These are phyloP conservation scores for Brassica rapa DNA, from an alignment of 345 rosid genomes.

Conservation along the genomic window DNA sequence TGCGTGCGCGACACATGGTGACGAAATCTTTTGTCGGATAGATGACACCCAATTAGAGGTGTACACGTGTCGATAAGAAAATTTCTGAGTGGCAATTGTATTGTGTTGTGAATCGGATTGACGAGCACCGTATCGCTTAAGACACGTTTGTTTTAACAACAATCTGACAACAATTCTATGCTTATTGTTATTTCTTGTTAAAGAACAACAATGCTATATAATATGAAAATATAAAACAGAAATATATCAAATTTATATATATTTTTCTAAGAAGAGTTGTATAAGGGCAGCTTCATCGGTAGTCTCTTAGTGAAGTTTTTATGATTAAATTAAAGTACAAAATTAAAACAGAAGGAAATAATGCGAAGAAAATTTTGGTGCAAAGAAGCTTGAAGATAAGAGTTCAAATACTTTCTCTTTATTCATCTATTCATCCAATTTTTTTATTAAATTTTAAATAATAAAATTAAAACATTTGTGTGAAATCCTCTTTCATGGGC, in stretches of 20 bases:
- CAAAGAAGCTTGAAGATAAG: no score
- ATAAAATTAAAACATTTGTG: no score
- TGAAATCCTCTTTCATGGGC: no score
- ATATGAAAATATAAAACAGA: neutral
- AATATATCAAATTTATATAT: neutral
- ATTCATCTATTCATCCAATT: no score
- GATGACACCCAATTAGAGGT: neutral
- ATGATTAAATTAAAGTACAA: no score
- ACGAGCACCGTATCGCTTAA: neutral
- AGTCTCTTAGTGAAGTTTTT: no score
- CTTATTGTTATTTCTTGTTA: neutral
- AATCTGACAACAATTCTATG: neutral
- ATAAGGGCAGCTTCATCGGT: no score
- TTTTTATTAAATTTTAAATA: no score
- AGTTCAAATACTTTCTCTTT: no score
- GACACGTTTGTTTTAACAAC: neutral
- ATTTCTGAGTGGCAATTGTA: neutral
- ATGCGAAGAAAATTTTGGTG: no score
- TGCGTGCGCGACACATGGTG: slow-evolving; percentile 33
- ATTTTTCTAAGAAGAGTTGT: neutral
- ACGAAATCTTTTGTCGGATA: slow-evolving; percentile 30
- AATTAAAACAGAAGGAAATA: no score
- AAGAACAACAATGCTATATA: neutral
- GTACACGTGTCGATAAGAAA: slow-evolving; percentile 3
- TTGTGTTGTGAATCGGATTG: neutral